These are phyloP conservation scores for Artemisia annua DNA, from an alignment of 129 eudicot genomes.

Conservation along the genomic window DNA sequence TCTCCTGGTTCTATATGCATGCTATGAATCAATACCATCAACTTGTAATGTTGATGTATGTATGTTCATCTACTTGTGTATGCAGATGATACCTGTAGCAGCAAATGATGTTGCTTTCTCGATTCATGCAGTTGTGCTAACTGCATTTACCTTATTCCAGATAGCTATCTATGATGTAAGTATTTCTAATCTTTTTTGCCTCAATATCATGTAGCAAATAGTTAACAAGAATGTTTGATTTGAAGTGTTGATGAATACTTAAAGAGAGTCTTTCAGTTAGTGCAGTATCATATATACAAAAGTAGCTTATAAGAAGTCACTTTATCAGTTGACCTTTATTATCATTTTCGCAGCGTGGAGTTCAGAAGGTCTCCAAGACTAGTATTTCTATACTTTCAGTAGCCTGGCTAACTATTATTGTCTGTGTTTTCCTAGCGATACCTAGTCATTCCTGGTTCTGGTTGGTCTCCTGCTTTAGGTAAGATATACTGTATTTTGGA, in stretches of 20 bases:
- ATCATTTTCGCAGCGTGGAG: constrained; percentile 58
- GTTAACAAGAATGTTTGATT: constrained; percentile 1
- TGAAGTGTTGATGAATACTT: constrained; percentile 9
- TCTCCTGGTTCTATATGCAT: no score
- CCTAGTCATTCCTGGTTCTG: constrained; percentile 90
- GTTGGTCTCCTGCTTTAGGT: constrained; percentile 90
- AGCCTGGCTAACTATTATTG: constrained; percentile 67
- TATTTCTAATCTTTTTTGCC: not conserved
- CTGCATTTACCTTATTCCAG: constrained; percentile 81
- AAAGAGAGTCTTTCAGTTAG: not conserved
- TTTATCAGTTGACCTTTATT: not conserved
- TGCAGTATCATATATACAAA: not conserved
- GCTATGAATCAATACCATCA: no score
- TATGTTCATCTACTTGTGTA: constrained; percentile 18
- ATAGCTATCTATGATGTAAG: constrained; percentile 87
- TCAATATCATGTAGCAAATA: no score
- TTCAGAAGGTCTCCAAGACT: constrained; percentile 73
- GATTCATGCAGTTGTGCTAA: constrained; percentile 76
- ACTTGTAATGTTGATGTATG: no score
- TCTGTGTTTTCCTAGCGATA: constrained; percentile 77
- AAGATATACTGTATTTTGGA: not conserved
- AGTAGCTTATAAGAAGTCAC: not conserved
- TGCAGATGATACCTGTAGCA: constrained; percentile 94
- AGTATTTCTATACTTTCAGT: constrained; percentile 56
- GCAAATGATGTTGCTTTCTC: constrained; percentile 99